Conservation (phyloP, 176 grass and related monocot genomes). For the Pontederia crassipes region DNA sequence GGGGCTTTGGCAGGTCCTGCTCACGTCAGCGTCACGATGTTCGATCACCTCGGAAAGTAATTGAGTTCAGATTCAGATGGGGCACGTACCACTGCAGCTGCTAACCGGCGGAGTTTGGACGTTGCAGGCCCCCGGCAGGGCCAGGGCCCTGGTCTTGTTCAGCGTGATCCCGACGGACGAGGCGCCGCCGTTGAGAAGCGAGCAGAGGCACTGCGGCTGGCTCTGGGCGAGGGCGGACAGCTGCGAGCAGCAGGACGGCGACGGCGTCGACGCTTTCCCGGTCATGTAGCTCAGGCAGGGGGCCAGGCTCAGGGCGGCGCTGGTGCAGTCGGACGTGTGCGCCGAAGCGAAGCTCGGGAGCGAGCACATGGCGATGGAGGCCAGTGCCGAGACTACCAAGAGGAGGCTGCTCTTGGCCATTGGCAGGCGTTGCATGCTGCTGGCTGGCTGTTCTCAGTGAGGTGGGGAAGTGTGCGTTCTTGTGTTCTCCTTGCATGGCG, state of each 20-base stretch:
- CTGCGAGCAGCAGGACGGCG: slow-evolving; percentile 56
- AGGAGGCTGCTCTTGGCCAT: no score
- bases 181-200: slow-evolving; percentile 34
- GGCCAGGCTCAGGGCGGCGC: slow-evolving; percentile 43
- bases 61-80: no score
- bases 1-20: no score
- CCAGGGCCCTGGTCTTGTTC: slow-evolving; percentile 58
- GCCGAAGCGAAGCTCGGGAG: slow-evolving; percentile 27
- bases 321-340: slow-evolving; percentile 44
- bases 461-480: no score
- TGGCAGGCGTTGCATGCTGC: no score
- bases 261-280: slow-evolving; percentile 44
- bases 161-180: slow-evolving; percentile 44
- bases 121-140: slow-evolving; percentile 37
- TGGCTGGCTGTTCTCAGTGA: no score
- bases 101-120: slow-evolving; percentile 58
- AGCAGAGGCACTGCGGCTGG: slow-evolving; percentile 70
- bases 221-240: slow-evolving; percentile 36
- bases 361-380: not conserved
- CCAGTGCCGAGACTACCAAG: not conserved
- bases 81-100: slow-evolving; percentile 47
- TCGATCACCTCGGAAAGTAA: no score
- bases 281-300: slow-evolving; percentile 78
- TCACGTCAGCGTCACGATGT: no score
- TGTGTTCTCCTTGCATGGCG: no score